Base-by-base conservation (phyloP, 2,329 filamentous ascomycete genomes). In the Hypoxylon sp. region DNA sequence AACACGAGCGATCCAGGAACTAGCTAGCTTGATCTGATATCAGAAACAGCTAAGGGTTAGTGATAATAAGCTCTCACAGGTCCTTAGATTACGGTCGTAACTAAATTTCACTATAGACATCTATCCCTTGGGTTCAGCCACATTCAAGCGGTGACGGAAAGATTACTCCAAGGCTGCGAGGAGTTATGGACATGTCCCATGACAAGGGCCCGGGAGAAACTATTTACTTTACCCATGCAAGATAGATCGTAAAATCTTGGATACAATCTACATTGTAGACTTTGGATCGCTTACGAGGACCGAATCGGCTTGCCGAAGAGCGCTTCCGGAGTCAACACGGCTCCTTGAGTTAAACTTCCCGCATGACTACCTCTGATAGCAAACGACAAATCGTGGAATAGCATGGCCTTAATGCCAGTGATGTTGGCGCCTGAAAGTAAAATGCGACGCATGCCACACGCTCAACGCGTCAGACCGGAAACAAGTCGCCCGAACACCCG, bases 391-490 rank as follows among this genome's bases (percentile, higher is more conserved):
- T 51, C 17, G 46, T 45, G 43, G 38, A 17, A 38, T 9, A 11
- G 32, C 17, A 36, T 52, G 46, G 13, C 14, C 50, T 21, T 30
- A 56, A 50, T 63, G 45, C n/a, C 41, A 48, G 46, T 38, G 43
- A 32, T 38, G 56, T 38, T 65, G 52, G 61, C 52, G 65, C 61
- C 61, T 65, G 61, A 65, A 65, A 62, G 60, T 34, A 52, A 36
- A 64, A 65, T 68, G 59, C 48, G 53, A 63, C 63, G 55, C 52
- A 59, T 45, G 58, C 34, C 45, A 60, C 66, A 56, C 60, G 21
- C 46, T 49, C 38, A 11, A 23, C 30, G 51, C 28, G 25, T 49
- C 17, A 55, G 32, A 21, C 25, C 65, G 65, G 61, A 62, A 58
- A 59, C 41, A 62, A n/a, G 61, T 41, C 58, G 49, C 57, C 61